Evolutionary conservation across 257 asterid species (phyloP), one percentile per base, ranked within the genome.

Genomic region (Fraxinus excelsior): DNA sequence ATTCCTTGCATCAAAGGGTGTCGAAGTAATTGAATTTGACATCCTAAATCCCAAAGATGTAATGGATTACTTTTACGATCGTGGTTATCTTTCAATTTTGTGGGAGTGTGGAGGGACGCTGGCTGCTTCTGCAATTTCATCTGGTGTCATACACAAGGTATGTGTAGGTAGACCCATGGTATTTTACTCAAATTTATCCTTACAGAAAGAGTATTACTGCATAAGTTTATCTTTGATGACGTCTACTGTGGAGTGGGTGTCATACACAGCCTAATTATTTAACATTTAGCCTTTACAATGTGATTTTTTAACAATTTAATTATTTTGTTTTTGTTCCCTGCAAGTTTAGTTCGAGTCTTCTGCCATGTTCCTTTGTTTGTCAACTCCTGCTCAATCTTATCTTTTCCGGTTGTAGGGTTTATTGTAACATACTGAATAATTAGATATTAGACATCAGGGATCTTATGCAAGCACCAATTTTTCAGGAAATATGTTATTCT

Each of bases 21-120:
- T 96, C 74, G 99, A 96, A 84, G 96, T 96, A 73, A 91, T 96
- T 29, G 99, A 93, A 87, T 96, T 96, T 44, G 99, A 96, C 67
- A 91, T 93, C 60, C 82, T 96, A 67, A 91, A 89, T 82, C 99
- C 99, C 66, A 89, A 85, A 85, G 97, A 88, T 49, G 92, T 96
- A 4, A 88, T 87, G 91, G 97, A 87, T 34, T 93, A 96, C 82
- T 87, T 96, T 82, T 87, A 89, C 76, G 96, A 87, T 81, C 97
- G 98, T 72, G 99, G 98, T 35, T 93, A 95, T 82, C 98, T 95
- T 46, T 95, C 98, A 0, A 85, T 95, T 85, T 80, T 95, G 72
- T 95, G 99, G 99, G 99, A 95, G 82, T 95, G 98, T 77, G 98
- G 99, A 80, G 98, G 99, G 80, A 86, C 92, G 7, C 82, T 95